Evolutionary conservation across 177 flowering plant species (phyloP).

Genomic region (Tripterygium wilfordii): DNA sequence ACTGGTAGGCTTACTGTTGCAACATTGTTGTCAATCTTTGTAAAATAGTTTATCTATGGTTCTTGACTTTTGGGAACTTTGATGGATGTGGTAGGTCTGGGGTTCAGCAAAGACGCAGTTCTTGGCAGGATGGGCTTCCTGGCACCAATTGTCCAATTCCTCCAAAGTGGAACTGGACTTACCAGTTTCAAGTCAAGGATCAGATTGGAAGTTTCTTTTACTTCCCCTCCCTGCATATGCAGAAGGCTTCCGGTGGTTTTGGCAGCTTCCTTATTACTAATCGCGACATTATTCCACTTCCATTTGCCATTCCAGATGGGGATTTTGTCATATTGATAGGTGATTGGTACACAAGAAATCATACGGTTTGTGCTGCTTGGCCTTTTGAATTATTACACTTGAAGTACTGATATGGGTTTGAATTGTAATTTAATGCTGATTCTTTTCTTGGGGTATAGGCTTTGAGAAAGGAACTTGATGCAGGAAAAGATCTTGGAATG

Average conservation of each 20-base stretch:
- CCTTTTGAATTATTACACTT: background rate
- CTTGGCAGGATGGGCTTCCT: slow-evolving; percentile 96
- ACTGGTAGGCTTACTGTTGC: slow-evolving; percentile 44
- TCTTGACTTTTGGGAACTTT: background rate
- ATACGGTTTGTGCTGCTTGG: slow-evolving; percentile 54
- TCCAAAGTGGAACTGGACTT: slow-evolving; percentile 82
- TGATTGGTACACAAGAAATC: slow-evolving; percentile 85
- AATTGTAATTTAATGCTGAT: background rate
- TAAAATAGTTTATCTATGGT: background rate
- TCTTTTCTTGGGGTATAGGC: slow-evolving; percentile 36
- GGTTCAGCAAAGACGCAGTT: slow-evolving; percentile 62
- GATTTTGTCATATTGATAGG: slow-evolving; percentile 72
- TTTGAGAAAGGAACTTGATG: slow-evolving; percentile 60
- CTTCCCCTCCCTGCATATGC: slow-evolving; percentile 79
- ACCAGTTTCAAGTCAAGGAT: slow-evolving; percentile 90
- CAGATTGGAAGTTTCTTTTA: no score
- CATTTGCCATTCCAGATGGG: slow-evolving; percentile 70
- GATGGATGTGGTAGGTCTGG: slow-evolving; percentile 54
- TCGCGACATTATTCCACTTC: slow-evolving; percentile 57
- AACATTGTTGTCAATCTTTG: background rate
- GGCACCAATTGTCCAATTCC: slow-evolving; percentile 97
- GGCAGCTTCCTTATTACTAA: slow-evolving; percentile 73
- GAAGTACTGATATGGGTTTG: background rate
- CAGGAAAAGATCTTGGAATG: slow-evolving; percentile 71
- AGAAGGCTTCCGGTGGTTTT: slow-evolving; percentile 84